These are phyloP conservation scores for Syncephalis fuscata DNA, from an alignment of 371 early-diverging fungal species.

Conservation along the genomic window DNA sequence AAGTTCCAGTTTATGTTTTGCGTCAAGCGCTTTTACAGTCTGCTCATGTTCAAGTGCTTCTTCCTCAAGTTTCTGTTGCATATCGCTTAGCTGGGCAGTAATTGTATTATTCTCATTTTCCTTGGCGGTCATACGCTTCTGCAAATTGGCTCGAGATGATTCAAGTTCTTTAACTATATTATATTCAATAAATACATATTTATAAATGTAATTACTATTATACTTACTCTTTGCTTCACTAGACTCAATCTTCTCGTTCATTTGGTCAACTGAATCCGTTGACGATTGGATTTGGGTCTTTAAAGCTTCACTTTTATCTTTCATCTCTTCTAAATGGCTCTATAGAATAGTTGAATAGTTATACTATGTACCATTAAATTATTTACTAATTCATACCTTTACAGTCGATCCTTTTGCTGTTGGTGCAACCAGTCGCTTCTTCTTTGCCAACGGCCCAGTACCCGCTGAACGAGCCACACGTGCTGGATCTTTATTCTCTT, in stretches of 20 bases:
- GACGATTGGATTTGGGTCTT: conserved; percentile 12
- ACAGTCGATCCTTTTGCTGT: conserved; percentile 31
- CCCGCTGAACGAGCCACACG: no score
- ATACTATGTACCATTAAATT: no score
- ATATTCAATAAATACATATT: background rate
- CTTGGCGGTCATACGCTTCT: conserved; percentile 29
- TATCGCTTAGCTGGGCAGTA: conserved; percentile 21
- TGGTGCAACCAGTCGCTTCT: conserved; percentile 4
- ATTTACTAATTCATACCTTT: no score
- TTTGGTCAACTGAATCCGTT: conserved; percentile 11
- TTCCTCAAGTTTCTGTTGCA: conserved; percentile 20
- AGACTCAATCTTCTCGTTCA: conserved; percentile 10
- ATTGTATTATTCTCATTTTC: conserved; percentile 34
- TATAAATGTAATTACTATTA: background rate
- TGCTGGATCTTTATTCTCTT: background rate
- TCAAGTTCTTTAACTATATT: conserved; percentile 31
- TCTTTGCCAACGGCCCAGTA: no score
- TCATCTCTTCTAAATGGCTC: conserved; percentile 34
- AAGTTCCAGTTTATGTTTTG: conserved; percentile 20
- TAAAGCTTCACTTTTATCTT: conserved; percentile 15
- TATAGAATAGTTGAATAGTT: no score
- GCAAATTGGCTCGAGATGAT: conserved; percentile 22
- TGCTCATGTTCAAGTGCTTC: conserved; percentile 23
- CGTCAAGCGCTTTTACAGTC: conserved; percentile 18
- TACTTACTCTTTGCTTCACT: conserved; percentile 16